Evolutionary conservation across 208 protist species (phyloP), one percentile per base, ranked within the genome.

Genomic region (Herpetomonas tarakana): DNA sequence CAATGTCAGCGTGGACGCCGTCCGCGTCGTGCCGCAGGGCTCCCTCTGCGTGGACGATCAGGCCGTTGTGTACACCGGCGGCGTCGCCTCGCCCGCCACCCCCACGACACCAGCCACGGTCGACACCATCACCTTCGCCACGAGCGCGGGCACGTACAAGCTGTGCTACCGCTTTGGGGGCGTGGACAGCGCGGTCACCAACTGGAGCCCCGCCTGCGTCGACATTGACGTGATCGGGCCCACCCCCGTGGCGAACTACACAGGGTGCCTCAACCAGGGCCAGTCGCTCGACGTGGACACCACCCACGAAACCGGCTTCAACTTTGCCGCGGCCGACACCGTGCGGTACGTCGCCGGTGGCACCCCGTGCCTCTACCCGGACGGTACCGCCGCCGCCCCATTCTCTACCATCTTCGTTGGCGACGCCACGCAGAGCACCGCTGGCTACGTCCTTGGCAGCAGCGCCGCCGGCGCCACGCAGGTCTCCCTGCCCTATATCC

Each of bases 121-220:
- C 22, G 54, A 45, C 16, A 66, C 77, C 4, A 71, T 93, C 50
- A 72, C 73, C 60, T 94, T 91, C 61, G 62, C 81, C 11, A 71
- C 77, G 24, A 54, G 52, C 35, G 47, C 61, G 1, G 85, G 85
- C 6, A 64, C 47, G 30, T 93, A 81, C 64, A 93, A 93, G 62
- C 35, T 96, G 67, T 96, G 91, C 74, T 94, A 96, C 66, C 86
- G 83, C 65, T 76, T 93, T 46, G 78, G 78, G 38, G 73, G 64
- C 21, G 53, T 58, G 24, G 53, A 35, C 19, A 67, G 41, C 21
- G 65, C 50, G 18, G 63, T 68, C 44, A 70, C 72, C 4, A 90
- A 88, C 69, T 96, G 86, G 86, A 94, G 87, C 52, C 91, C 91
- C 38, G 70, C 75, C n/a, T 96, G 91, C 65, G 56, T 35, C 14